Conservation (phyloP, 768 basidiomycete species). For the Sporobolomyces pararoseus region DNA sequence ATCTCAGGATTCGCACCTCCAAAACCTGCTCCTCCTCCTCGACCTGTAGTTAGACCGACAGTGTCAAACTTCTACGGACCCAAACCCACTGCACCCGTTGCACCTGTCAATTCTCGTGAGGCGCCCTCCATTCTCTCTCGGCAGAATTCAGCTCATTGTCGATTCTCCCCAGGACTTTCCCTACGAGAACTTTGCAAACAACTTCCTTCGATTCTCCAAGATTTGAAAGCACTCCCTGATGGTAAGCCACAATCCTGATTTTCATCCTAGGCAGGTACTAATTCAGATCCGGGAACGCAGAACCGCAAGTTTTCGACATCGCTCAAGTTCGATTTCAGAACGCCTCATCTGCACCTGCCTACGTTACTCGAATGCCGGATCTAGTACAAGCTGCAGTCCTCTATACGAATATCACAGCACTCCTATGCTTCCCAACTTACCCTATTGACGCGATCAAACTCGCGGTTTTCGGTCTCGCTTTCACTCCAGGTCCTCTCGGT, state of each 20-base stretch:
- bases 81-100: neutral
- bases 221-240: neutral
- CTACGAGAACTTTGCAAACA: neutral
- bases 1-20: conserved; percentile 3
- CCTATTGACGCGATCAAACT: conserved; percentile 29
- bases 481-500: conserved; percentile 33
- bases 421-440: conserved; percentile 35
- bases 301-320: conserved; percentile 19
- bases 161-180: neutral
- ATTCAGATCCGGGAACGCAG: neutral
- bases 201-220: neutral
- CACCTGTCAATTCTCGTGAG: neutral
- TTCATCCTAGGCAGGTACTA: neutral
- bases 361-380: conserved; percentile 11
- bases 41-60: neutral
- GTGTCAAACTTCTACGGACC: neutral
- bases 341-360: conserved; percentile 17
- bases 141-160: too few species aligned
- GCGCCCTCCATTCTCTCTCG: neutral
- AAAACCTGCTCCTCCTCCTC: neutral
- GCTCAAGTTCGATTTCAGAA: conserved; percentile 24
- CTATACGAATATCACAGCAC: conserved; percentile 30
- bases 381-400: conserved; percentile 18
- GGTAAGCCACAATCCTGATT: neutral
- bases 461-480: conserved; percentile 23